Evolutionary conservation across 208 protist genomes (phyloP).

Genomic region (Strigomonas galati): DNA sequence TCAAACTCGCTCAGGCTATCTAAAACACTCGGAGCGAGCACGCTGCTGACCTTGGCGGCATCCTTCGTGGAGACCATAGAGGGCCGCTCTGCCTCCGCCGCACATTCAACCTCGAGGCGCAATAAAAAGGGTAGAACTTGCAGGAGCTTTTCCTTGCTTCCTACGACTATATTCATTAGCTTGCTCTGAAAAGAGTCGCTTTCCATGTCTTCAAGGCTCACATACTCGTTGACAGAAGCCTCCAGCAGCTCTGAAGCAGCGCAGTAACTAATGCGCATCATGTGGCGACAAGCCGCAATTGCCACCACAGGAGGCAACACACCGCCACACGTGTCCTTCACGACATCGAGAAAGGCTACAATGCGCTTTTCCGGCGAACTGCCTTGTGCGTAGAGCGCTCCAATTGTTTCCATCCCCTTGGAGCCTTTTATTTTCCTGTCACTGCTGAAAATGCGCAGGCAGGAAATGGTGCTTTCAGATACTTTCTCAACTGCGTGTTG

Average conservation of each 20-base stretch:
- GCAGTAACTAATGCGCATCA: conserved; percentile 21
- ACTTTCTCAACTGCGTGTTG: conserved; percentile 20
- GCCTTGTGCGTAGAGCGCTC: conserved; percentile 43
- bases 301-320: conserved; percentile 29
- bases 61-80: too few species aligned
- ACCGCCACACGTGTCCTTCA: conserved; percentile 26
- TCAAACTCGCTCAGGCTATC: too few species aligned
- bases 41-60: too few species aligned
- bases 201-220: neutral
- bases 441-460: conserved; percentile 66
- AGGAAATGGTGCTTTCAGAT: conserved; percentile 26
- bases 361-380: conserved; percentile 28
- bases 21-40: too few species aligned
- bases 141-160: neutral
- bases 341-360: conserved; percentile 24
- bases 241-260: conserved; percentile 15
- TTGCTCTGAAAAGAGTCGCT: neutral
- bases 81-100: conserved; percentile 1
- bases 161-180: conserved; percentile 5
- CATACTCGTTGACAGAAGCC: neutral
- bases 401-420: conserved; percentile 43
- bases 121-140: conserved; percentile 5
- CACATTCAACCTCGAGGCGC: conserved; percentile 18
- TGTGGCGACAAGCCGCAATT: conserved; percentile 25
- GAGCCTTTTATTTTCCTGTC: conserved; percentile 20